Conservation (phyloP, 192 early-diverging fungal species). For the Backusella liffmaniae region DNA sequence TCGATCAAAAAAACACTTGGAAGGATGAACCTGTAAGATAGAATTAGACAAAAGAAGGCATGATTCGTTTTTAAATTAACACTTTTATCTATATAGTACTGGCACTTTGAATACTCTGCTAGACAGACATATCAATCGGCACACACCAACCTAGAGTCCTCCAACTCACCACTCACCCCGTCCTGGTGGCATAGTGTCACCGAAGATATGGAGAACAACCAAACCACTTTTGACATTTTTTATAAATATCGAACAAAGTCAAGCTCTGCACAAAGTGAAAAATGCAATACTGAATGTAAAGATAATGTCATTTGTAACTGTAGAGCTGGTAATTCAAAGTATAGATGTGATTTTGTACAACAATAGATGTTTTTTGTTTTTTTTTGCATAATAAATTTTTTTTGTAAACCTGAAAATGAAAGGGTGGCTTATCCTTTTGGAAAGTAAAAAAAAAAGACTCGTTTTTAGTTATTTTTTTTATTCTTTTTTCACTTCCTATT, state of each 20-base stretch:
- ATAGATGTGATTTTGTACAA: conserved; percentile 32
- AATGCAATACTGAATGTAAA: conserved; percentile 27
- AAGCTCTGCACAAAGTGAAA: conserved; percentile 3
- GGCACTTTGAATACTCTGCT: conserved; percentile 55
- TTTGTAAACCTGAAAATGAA: not conserved
- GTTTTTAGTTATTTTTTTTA: not conserved
- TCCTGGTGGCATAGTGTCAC: conserved; percentile 57
- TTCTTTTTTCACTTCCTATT: not conserved
- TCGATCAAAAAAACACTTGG: conserved; percentile 42
- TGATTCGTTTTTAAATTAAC: not conserved
- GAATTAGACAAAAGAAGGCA: not conserved
- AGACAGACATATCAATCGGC: conserved; percentile 37
- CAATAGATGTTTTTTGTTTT: not conserved
- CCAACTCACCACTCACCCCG: conserved; percentile 32
- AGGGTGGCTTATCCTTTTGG: conserved; percentile 1
- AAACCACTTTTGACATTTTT: conserved; percentile 39
- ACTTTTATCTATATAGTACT: conserved; percentile 29
- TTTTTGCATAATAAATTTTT: conserved; percentile 2
- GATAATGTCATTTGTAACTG: conserved; percentile 27
- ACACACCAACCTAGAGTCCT: conserved; percentile 13
- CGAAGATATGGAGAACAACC: conserved; percentile 32
- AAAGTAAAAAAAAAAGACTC: conserved; percentile 4
- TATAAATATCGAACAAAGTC: conserved; percentile 41
- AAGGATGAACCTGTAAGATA: conserved; percentile 25
- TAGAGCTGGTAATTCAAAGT: conserved; percentile 36